Conservation (phyloP, 2,329 filamentous ascomycete genomes). For the Exophiala sp. region DNA sequence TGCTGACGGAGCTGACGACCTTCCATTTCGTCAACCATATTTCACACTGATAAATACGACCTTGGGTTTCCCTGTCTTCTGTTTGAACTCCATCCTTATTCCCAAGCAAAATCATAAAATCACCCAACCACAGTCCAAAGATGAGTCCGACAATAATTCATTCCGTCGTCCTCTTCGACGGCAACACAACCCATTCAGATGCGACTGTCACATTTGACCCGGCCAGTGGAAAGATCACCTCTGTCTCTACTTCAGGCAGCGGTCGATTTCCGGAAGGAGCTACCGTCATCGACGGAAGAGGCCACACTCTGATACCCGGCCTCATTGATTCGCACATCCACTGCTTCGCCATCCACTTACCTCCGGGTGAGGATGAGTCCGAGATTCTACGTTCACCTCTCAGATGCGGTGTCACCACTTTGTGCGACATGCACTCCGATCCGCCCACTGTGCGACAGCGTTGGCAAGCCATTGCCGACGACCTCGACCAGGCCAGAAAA, state of each 20-base stretch:
- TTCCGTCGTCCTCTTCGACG: slow-evolving; percentile 26
- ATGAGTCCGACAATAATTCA: slow-evolving; percentile 23
- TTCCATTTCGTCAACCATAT: no score
- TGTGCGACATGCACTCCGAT: slow-evolving; percentile 29
- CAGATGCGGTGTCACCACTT: slow-evolving; percentile 27
- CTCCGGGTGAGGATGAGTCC: slow-evolving; percentile 17
- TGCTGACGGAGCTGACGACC: no score
- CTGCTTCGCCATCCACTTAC: slow-evolving; percentile 21
- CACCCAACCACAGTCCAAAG: background rate
- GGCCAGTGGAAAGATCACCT: slow-evolving; percentile 21
- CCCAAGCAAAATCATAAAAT: background rate
- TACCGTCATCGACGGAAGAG: slow-evolving; percentile 24
- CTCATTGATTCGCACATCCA: slow-evolving; percentile 29
- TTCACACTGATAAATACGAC: no score
- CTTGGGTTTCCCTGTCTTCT: background rate
- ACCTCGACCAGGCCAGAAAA: slow-evolving; percentile 19
- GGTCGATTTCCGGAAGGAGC: slow-evolving; percentile 15
- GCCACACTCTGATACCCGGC: slow-evolving; percentile 27
- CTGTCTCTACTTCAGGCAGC: slow-evolving; percentile 18
- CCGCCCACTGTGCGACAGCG: slow-evolving; percentile 18
- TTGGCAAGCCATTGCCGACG: slow-evolving; percentile 15
- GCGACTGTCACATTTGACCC: slow-evolving; percentile 26
- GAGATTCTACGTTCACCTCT: slow-evolving; percentile 21
- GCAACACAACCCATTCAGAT: slow-evolving; percentile 13
- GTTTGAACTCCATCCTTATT: background rate